Evolutionary conservation across 2,329 filamentous ascomycete genomes (phyloP).

Genomic region (Escovopsis sp.): DNA sequence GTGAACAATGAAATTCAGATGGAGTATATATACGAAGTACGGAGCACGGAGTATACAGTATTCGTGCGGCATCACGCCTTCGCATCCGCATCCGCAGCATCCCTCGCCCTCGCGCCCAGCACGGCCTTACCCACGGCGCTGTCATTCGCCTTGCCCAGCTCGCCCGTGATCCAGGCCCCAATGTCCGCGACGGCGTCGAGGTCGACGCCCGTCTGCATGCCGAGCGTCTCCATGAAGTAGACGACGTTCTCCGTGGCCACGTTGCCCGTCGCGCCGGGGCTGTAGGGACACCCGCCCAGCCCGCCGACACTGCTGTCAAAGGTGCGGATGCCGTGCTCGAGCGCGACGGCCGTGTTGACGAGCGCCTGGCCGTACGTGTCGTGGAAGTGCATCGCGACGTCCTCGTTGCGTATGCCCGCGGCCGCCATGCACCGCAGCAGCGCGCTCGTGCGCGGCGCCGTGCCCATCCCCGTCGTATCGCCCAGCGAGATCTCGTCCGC

Average conservation of each 20-base stretch:
- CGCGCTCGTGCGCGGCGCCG: slow-evolving; percentile 51
- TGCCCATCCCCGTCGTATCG: slow-evolving; percentile 85
- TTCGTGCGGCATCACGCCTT: slow-evolving; percentile 4
- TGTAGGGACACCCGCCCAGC: slow-evolving; percentile 73
- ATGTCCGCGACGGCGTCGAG: slow-evolving; percentile 51
- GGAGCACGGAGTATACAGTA: not conserved
- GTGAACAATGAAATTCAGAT: no score
- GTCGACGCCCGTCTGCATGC: slow-evolving; percentile 60
- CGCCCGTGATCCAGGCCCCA: slow-evolving; percentile 55
- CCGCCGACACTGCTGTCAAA: slow-evolving; percentile 73
- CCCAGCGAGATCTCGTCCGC: slow-evolving; percentile 83
- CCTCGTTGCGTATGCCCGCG: slow-evolving; percentile 53
- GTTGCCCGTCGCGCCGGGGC: slow-evolving; percentile 74
- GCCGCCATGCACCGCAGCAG: slow-evolving; percentile 49
- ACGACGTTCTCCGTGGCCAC: slow-evolving; percentile 75
- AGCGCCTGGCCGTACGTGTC: slow-evolving; percentile 78
- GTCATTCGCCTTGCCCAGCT: slow-evolving; percentile 47
- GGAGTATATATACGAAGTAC: no score
- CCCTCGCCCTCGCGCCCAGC: slow-evolving; percentile 31
- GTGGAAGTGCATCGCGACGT: slow-evolving; percentile 75
- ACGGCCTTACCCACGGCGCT: slow-evolving; percentile 55
- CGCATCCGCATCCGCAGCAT: slow-evolving; percentile 10
- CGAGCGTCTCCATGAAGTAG: slow-evolving; percentile 60
- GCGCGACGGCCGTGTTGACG: slow-evolving; percentile 64
- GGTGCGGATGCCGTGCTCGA: slow-evolving; percentile 62